Conservation (phyloP, 2,329 filamentous ascomycete genomes). For the Capronia americana region DNA sequence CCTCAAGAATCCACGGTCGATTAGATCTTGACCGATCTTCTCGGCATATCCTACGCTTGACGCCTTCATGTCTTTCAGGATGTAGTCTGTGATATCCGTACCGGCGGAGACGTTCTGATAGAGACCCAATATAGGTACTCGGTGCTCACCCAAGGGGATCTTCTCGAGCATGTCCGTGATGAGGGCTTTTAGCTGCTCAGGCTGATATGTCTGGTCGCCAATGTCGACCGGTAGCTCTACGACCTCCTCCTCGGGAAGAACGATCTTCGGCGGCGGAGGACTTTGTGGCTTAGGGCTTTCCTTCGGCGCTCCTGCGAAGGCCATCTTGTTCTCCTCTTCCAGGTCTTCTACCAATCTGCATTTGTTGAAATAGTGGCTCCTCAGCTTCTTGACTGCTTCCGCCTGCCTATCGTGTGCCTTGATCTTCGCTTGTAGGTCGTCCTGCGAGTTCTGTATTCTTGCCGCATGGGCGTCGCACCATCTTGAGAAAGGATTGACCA, state of each 20-base stretch:
- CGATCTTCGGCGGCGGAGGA: slow-evolving; percentile 72
- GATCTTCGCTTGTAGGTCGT: slow-evolving; percentile 87
- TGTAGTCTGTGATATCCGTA: slow-evolving; percentile 92
- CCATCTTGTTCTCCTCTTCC: slow-evolving; percentile 98
- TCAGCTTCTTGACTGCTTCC: slow-evolving; percentile 87
- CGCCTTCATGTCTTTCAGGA: slow-evolving; percentile 85
- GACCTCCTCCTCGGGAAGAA: slow-evolving; percentile 75
- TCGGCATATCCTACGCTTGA: slow-evolving; percentile 89
- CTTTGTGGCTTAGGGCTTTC: slow-evolving; percentile 66
- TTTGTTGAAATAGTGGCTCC: slow-evolving; percentile 98
- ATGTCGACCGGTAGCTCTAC: slow-evolving; percentile 82
- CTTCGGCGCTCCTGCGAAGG: slow-evolving; percentile 82
- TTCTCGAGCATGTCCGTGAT: slow-evolving; percentile 83
- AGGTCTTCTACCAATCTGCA: slow-evolving; percentile 94
- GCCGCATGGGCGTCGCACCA: slow-evolving; percentile 96
- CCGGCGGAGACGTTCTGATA: slow-evolving; percentile 93
- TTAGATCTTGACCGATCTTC: slow-evolving; percentile 90
- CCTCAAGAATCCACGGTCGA: slow-evolving; percentile 82
- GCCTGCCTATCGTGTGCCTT: slow-evolving; percentile 93
- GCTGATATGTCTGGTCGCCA: slow-evolving; percentile 83
- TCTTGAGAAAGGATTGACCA: slow-evolving; percentile 89
- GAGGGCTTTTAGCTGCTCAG: slow-evolving; percentile 90
- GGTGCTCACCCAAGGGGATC: slow-evolving; percentile 86
- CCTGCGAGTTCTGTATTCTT: slow-evolving; percentile 90
- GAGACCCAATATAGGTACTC: slow-evolving; percentile 92